A percentile compares a stretch with the other conserved stretches of the same genome.
These are phyloP conservation scores for Sarocladium kiliense DNA, from an alignment of 2,329 filamentous ascomycete genomes.

Conservation along the genomic window DNA sequence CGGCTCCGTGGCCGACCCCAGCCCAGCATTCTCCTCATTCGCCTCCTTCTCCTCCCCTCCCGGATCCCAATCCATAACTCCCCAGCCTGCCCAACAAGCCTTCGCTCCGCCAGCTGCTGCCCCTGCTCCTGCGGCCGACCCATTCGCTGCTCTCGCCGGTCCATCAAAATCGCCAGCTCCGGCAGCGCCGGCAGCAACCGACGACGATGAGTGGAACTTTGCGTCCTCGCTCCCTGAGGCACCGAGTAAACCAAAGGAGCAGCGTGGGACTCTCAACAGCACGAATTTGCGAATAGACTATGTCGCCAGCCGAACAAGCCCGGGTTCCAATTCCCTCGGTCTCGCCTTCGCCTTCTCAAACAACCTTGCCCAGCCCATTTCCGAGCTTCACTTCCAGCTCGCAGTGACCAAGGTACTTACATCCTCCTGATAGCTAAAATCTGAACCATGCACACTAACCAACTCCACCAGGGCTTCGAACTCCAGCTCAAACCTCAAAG, in stretches of 20 bases:
- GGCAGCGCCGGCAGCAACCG: conserved; percentile 29
- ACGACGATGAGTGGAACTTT: conserved; percentile 94
- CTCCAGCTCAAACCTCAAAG: conserved; percentile 82
- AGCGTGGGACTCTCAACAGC: conserved; percentile 64
- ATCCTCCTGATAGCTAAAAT: background rate
- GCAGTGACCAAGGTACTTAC: conserved; percentile 81
- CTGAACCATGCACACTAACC: background rate
- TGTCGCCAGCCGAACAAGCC: conserved; percentile 55
- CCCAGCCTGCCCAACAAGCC: conserved; percentile 40
- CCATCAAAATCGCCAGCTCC: conserved; percentile 19
- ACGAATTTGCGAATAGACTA: conserved; percentile 69
- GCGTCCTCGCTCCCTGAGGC: conserved; percentile 73
- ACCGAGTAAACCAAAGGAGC: conserved; percentile 49
- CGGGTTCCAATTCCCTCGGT: conserved; percentile 53
- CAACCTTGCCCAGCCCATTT: conserved; percentile 63
- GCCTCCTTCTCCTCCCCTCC: conserved; percentile 49
- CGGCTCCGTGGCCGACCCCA: conserved; percentile 32
- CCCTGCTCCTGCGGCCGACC: conserved; percentile 39
- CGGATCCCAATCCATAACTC: conserved; percentile 47
- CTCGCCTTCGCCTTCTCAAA: conserved; percentile 83
- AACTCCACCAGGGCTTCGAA: conserved; percentile 60
- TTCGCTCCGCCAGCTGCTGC: conserved; percentile 32
- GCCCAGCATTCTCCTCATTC: conserved; percentile 49
- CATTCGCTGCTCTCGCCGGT: conserved; percentile 45
- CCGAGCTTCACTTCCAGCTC: conserved; percentile 82